Conservation (phyloP, 768 basidiomycete species). For the Lactarius pseudohatsudake region DNA sequence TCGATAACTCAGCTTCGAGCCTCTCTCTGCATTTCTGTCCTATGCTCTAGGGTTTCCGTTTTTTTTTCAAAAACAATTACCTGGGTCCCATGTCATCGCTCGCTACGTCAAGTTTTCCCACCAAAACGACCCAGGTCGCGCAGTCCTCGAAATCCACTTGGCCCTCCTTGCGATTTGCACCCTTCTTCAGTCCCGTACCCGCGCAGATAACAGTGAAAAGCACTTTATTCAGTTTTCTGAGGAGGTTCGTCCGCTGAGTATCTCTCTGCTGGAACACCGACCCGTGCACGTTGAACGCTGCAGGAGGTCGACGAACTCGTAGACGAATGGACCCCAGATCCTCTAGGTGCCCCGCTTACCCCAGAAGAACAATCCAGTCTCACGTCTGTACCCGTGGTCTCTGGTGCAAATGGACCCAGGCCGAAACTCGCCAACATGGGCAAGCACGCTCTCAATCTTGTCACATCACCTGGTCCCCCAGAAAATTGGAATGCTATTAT, state of each 20-base stretch:
- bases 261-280: slow-evolving; percentile 5
- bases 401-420: slow-evolving; percentile 79
- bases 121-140: slow-evolving; percentile 85
- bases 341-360: slow-evolving; percentile 64
- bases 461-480: no score
- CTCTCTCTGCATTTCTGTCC: slow-evolving; percentile 65
- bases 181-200: slow-evolving; percentile 81
- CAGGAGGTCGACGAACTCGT: slow-evolving; percentile 98
- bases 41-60: slow-evolving; percentile 52
- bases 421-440: slow-evolving; percentile 70
- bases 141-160: slow-evolving; percentile 32
- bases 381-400: slow-evolving; percentile 70
- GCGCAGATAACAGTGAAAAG: slow-evolving; percentile 79
- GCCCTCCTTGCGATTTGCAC: slow-evolving; percentile 81
- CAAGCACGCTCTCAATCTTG: slow-evolving; percentile 81
- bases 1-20: no score
- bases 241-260: slow-evolving; percentile 48
- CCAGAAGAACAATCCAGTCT: slow-evolving; percentile 65
- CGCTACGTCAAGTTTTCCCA: slow-evolving; percentile 70
- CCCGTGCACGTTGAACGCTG: not conserved
- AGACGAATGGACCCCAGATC: slow-evolving; percentile 90
- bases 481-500: no score
- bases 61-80: slow-evolving; percentile 60
- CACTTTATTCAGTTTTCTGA: slow-evolving; percentile 90
- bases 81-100: slow-evolving; percentile 78